Evolutionary conservation across 23 red algal species (phyloP), one percentile per base, ranked within the genome.

Genomic region (Gracilaria domingensis): DNA sequence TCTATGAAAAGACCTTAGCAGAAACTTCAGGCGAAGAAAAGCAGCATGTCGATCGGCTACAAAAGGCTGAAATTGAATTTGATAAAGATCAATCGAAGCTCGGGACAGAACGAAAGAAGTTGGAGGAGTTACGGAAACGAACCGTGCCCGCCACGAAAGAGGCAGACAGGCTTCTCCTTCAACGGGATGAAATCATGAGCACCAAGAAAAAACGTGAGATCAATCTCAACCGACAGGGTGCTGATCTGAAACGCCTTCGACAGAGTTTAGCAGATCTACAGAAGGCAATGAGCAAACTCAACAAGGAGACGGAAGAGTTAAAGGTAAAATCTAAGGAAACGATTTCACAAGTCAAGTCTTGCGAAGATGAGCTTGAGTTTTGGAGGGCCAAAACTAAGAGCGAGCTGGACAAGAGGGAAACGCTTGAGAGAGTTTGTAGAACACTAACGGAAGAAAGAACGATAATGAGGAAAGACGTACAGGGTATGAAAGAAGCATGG

Each of bases 371-470:
- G 54, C 47, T 88, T n/a, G 84, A 88, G 20, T 88, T 88, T 35
- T 88, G 84, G 84, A 88, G 59, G 32, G 39, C 84, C 34, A 88
- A 88, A 57, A 73, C 84, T 8, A 88, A 88, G 69, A 75, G 66
- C 53, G 84, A 72, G 62, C 23, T 88, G 50, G 84, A 88, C 18
- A 88, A 88, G 71, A 62, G 84, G n/a, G 84, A 88, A 60, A 78
- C 70, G 7, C 66, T 75, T 21, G 84, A 88, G 20, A 42, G 84
- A 14, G 29, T 88, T 42, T 88, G 84, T 47, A 37, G 84, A 58
- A 88, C 84, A 88, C 66, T 88, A 36, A 88, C 84, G 4, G 84
- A 88, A 26, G 67, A 88, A 75, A 77, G 84, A 75, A 72, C 65
- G 28, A 78, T 88, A 40, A 76, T 88, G 84, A 57, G 69, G 69